Evolutionary conservation across 2,329 filamentous ascomycete genomes (phyloP), one percentile per base, ranked within the genome.

Genomic region (Botrytis fabae): DNA sequence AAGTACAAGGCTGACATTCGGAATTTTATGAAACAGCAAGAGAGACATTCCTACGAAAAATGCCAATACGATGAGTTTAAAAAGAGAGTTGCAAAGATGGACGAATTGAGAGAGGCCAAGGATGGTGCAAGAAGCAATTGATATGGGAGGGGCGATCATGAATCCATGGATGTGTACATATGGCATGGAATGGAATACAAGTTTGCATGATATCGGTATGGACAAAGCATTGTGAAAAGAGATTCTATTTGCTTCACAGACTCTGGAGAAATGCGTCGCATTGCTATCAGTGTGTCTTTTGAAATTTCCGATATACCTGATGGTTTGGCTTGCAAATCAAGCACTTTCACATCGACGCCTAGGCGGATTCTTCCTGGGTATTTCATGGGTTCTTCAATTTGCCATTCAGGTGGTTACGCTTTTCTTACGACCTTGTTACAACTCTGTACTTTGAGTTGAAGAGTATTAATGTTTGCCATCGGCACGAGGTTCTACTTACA

Each of bases 11-110:
- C 76, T 78, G 70, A 78, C 64, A 40, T 25, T 64, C 51, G 62
- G 64, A n/a, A 68, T 68, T 66, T 10, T 1, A 22, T 57, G 25
- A 68, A 57, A 68, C n/a, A 98, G 96, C 91, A 94, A 83, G 96
- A 99, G 87, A 89, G 96, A 86, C 96, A 99, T 85, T 92, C 91
- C 81, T 99, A 99, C 87, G 96, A 99, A 83, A 98, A 98, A 84
- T 99, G 96, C 89, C 96, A 99, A 82, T 99, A 99, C 85, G 93
- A 93, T 77, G 96, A 98, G 83, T 99, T 99, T 88, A 97, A 97
- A 90, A 94, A 95, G 88, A 91, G 96, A 74, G 96, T 99, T 77
- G 93, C 92, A 81, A 98, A 97, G 91, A 99, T 99, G 96, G 91
- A 98, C 80, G 95, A 99, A 86, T 85, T 99, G 81, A 89, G 94